Percentiles rank a stretch among this genome's conserved stretches.
phyloP scores from a whole-genome alignment of 1,284 basidiomycete species.

The Anthracocystis walkeri region DNA sequence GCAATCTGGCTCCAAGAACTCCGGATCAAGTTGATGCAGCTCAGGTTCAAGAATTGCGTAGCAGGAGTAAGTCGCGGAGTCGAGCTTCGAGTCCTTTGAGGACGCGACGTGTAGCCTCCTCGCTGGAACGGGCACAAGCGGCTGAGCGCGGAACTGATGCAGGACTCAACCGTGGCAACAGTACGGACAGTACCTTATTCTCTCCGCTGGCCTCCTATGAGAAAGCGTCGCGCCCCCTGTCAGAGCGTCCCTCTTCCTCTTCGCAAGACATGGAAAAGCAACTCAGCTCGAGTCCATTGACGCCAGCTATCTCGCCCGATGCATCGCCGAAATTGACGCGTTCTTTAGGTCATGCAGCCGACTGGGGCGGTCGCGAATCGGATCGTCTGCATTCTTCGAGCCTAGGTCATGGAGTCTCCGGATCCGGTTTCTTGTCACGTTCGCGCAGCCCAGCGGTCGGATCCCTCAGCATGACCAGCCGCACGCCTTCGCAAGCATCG shows the following conservation, averaged over 20 bases:
- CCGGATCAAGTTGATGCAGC: conserved; percentile 4
- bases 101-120: conserved; percentile 19
- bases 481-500: conserved; percentile 37
- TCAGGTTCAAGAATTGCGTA: conserved; percentile 10
- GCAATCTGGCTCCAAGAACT: conserved; percentile 30
- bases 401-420: conserved; percentile 16
- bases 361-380: conserved; percentile 37
- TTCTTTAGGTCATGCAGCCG: conserved; percentile 25
- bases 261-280: conserved; percentile 21
- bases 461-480: conserved; percentile 38
- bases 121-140: conserved; percentile 17
- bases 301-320: conserved; percentile 34
- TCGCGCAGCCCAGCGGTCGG: conserved; percentile 38
- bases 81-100: conserved; percentile 24
- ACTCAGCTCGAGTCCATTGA: conserved; percentile 31
- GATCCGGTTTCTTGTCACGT: conserved; percentile 21
- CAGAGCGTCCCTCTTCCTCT: conserved; percentile 9
- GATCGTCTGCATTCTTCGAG: conserved; percentile 37
- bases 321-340: conserved; percentile 35
- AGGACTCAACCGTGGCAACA: conserved; percentile 9
- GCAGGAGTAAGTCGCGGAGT: conserved; percentile 29
- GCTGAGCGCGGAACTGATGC: conserved; percentile 1
- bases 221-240: conserved; percentile 14
- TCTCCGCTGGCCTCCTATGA: conserved; percentile 34
- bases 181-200: conserved; percentile 3